Evolutionary conservation across 2,329 filamentous ascomycete species (phyloP).

Genomic region (Sarocladiaceae sp.): DNA sequence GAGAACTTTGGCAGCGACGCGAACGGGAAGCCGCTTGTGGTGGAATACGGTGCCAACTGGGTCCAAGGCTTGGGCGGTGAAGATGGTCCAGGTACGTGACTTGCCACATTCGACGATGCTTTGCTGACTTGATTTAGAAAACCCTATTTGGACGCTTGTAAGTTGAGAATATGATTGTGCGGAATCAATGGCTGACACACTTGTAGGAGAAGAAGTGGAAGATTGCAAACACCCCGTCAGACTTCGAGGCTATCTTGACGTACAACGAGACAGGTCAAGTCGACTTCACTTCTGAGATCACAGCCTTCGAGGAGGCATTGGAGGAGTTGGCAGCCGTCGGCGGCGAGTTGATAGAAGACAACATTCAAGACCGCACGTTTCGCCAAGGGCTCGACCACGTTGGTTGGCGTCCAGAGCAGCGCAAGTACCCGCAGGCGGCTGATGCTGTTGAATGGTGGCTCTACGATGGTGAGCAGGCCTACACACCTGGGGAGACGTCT

Average conservation of each 20-base stretch:
- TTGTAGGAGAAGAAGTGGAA: conserved; percentile 9
- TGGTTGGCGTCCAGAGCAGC: conserved; percentile 49
- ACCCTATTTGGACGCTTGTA: conserved; percentile 8
- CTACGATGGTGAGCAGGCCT: conserved; percentile 21
- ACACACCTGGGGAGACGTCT: conserved; percentile 43
- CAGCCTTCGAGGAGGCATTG: conserved; percentile 41
- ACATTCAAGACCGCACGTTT: conserved; percentile 50
- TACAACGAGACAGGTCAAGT: conserved; percentile 47
- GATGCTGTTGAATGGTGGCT: conserved; percentile 35
- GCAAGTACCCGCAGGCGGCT: conserved; percentile 32
- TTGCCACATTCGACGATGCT: not conserved
- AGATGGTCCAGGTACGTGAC: not conserved
- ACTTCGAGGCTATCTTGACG: conserved; percentile 48
- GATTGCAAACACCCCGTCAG: conserved; percentile 35
- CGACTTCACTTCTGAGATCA: conserved; percentile 41
- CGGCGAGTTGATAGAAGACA: conserved; percentile 44
- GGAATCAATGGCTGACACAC: not conserved
- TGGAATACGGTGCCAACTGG: conserved; percentile 61
- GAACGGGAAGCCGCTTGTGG: conserved; percentile 41
- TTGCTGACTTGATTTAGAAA: not conserved
- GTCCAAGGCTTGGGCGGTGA: conserved; percentile 3
- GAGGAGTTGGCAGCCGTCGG: conserved; percentile 38
- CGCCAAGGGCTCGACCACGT: conserved; percentile 37
- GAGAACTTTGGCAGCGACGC: conserved; percentile 40
- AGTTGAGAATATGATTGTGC: not conserved